A percentile compares a stretch with the other conserved stretches of the same genome.
Evolutionary conservation across 192 early-diverging fungal species (phyloP).

Genomic region (Coemansia sp.): DNA sequence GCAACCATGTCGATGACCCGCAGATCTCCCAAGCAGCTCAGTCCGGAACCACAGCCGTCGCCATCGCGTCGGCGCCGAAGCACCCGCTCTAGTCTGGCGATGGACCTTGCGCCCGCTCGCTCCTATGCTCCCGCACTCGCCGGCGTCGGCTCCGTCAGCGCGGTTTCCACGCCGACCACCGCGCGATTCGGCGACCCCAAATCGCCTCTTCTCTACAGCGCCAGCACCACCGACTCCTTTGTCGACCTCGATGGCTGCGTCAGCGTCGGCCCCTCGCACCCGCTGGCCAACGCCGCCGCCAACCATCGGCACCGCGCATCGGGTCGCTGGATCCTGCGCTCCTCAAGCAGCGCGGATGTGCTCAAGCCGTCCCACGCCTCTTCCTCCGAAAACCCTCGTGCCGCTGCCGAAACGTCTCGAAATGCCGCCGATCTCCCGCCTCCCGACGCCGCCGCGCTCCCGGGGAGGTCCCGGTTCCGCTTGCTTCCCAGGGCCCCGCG

Average conservation of each 20-base stretch:
- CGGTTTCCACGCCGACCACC: conserved; percentile 9
- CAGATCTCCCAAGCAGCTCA: background rate
- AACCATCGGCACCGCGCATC: background rate
- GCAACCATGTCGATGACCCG: background rate
- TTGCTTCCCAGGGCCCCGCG: conserved; percentile 41
- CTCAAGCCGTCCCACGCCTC: conserved; percentile 11
- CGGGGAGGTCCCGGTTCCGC: conserved; percentile 17
- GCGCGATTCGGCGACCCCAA: background rate
- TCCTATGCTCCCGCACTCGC: background rate
- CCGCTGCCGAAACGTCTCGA: too few species aligned
- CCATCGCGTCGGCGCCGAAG: background rate
- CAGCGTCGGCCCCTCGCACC: background rate
- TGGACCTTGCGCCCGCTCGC: background rate
- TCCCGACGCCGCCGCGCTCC: background rate
- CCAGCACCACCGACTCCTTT: conserved; percentile 34
- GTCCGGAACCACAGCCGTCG: background rate
- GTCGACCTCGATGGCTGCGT: conserved; percentile 29
- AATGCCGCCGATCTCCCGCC: conserved; percentile 13
- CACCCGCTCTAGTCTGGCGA: background rate
- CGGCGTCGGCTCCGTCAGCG: conserved; percentile 3
- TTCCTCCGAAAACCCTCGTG: background rate
- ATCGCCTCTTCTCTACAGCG: background rate
- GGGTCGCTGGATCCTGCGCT: conserved; percentile 10
- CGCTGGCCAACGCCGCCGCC: background rate
- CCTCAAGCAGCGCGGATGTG: conserved; percentile 33